phyloP scores from a whole-genome alignment of 495 filamentous ascomycete species.

The Xylaria cubensis region DNA sequence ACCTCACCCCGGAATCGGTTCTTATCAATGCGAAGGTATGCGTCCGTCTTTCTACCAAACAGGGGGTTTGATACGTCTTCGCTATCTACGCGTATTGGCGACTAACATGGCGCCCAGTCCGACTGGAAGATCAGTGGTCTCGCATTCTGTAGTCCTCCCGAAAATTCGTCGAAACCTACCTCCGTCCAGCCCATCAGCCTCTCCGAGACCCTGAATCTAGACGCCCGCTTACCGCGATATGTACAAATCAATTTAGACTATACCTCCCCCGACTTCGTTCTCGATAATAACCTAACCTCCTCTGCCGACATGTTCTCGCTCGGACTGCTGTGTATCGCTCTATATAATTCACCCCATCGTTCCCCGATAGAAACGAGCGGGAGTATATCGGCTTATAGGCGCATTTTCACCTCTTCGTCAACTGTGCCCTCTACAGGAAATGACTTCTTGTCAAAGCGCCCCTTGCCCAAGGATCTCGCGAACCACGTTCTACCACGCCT shows the following conservation, averaged over 20 bases:
- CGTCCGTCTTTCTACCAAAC: conserved; percentile 29
- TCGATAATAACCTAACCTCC: conserved; percentile 82
- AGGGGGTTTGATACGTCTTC: background rate
- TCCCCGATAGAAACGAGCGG: conserved; percentile 84
- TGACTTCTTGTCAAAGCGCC: conserved; percentile 78
- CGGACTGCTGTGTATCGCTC: conserved; percentile 82
- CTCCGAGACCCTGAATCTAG: conserved; percentile 81
- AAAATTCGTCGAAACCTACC: conserved; percentile 69
- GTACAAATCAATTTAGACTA: conserved; percentile 94
- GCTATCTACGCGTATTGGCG: background rate
- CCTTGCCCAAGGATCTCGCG: conserved; percentile 79
- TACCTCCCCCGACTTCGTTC: conserved; percentile 88
- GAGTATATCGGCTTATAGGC: conserved; percentile 80
- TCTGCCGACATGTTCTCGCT: conserved; percentile 92
- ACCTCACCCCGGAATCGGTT: conserved; percentile 94
- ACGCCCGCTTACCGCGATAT: conserved; percentile 79
- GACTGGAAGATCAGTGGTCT: conserved; percentile 98
- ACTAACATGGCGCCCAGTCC: conserved; percentile 59
- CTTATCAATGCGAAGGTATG: conserved; percentile 87
- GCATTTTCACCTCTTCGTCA: conserved; percentile 75
- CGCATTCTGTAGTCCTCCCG: conserved; percentile 81
- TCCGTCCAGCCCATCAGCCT: conserved; percentile 78
- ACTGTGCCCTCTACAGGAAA: conserved; percentile 78
- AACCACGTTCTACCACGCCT: conserved; percentile 78
- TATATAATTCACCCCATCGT: conserved; percentile 90